Conservation (phyloP, 169 alveolate species). For the Toxoplasma gondii region DNA sequence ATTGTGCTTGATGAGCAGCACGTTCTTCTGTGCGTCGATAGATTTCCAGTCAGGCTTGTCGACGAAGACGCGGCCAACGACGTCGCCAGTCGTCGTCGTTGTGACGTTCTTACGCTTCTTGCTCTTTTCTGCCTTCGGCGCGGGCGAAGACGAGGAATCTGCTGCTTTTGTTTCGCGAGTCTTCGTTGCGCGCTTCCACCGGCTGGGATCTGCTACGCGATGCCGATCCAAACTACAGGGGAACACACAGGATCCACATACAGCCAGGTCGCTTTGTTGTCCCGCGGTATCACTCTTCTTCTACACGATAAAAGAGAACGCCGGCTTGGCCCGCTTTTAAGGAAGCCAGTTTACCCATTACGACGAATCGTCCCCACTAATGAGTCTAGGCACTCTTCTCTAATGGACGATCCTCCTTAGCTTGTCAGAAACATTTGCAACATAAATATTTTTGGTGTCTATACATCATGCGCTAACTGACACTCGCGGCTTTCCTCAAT, state of each 20-base stretch:
- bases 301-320: too few relatives aligned
- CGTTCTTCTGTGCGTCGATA: conserved; percentile 9
- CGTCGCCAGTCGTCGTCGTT: conserved; percentile 46
- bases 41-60: conserved; percentile 48
- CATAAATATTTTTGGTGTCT: too few relatives aligned
- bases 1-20: conserved; percentile 41
- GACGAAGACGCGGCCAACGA: conserved; percentile 49
- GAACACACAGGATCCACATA: background rate
- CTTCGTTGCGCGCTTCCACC: conserved; percentile 40
- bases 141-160: background rate
- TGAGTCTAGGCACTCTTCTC: too few relatives aligned
- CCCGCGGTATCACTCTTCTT: too few relatives aligned
- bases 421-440: too few relatives aligned
- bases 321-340: too few relatives aligned
- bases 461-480: too few relatives aligned
- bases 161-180: conserved; percentile 27
- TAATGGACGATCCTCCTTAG: too few relatives aligned
- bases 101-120: conserved; percentile 55
- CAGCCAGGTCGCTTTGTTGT: background rate
- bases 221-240: conserved; percentile 37
- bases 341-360: too few relatives aligned
- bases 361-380: too few relatives aligned
- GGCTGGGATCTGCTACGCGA: conserved; percentile 39
- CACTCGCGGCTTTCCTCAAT: too few relatives aligned
- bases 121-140: background rate